Percentiles rank a stretch among this genome's conserved stretches.
phyloP scores from a whole-genome alignment of 306 rosid genomes.

The Fagus crenata region DNA sequence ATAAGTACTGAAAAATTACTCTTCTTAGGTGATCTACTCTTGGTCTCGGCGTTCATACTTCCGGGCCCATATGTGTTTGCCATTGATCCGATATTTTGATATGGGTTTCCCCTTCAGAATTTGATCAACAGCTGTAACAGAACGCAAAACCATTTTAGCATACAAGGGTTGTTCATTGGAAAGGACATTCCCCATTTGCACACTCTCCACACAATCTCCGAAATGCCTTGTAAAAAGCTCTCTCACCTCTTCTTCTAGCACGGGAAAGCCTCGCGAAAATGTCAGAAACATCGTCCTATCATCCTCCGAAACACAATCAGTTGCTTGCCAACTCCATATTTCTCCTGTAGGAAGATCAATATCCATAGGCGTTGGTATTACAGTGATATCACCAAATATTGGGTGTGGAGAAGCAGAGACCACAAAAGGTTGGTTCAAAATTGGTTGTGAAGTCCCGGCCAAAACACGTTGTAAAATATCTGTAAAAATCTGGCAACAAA shows the following conservation, averaged over 20 bases:
- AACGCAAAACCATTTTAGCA: conserved; percentile 48
- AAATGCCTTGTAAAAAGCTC: conserved; percentile 16
- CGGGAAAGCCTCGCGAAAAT: conserved; percentile 63
- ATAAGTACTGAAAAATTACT: too few relatives aligned
- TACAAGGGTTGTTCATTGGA: conserved; percentile 45
- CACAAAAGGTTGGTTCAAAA: conserved; percentile 6
- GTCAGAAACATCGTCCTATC: conserved; percentile 66
- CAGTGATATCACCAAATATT: conserved; percentile 41
- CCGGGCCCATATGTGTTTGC: conserved; percentile 60
- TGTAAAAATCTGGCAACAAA: conserved; percentile 43
- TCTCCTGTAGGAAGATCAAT: conserved; percentile 17
- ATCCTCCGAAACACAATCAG: conserved; percentile 28
- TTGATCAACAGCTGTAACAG: conserved; percentile 36
- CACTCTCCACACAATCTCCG: conserved; percentile 47
- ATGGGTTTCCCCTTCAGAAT: conserved; percentile 23
- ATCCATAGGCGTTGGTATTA: conserved; percentile 26
- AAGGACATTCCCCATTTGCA: conserved; percentile 40
- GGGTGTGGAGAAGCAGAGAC: conserved; percentile 57
- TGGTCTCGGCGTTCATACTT: conserved; percentile 47
- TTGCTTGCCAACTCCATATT: conserved; percentile 32
- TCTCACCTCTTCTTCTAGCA: conserved; percentile 40
- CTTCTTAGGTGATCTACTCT: background rate
- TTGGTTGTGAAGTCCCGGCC: background rate
- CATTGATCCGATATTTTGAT: too few relatives aligned
- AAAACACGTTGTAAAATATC: conserved; percentile 48